These are phyloP conservation scores for Gentiana dahurica DNA, from an alignment of 257 asterid species.

Conservation along the genomic window DNA sequence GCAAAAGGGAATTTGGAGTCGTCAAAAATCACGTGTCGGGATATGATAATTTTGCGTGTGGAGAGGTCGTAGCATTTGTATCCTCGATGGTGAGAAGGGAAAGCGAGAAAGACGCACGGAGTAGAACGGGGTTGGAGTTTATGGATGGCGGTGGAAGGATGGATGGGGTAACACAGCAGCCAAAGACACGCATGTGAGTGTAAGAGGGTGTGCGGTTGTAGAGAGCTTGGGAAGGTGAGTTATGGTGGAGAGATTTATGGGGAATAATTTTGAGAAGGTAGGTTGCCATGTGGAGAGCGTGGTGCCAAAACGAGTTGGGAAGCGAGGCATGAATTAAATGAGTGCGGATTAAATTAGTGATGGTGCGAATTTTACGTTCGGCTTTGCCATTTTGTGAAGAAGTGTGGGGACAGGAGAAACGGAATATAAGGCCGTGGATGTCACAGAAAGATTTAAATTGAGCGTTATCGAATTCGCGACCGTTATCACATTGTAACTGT, in stretches of 20 bases:
- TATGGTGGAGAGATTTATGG: too few species aligned
- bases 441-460: background rate
- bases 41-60: too few species aligned
- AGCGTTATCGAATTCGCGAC: background rate
- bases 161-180: background rate
- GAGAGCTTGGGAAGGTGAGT: too few species aligned
- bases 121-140: background rate
- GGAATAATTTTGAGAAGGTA: background rate
- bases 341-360: background rate
- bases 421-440: background rate
- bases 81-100: too few species aligned
- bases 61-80: too few species aligned
- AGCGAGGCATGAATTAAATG: background rate
- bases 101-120: background rate
- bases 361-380: background rate
- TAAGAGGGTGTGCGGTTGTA: background rate
- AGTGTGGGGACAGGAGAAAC: background rate
- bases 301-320: background rate
- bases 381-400: background rate
- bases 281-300: background rate
- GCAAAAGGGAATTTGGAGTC: background rate
- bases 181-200: background rate
- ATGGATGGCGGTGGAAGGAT: background rate
- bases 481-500: too few species aligned
- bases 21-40: background rate